Base-by-base conservation (phyloP, 163 green algal species). In the Scenedesmus sp. region DNA sequence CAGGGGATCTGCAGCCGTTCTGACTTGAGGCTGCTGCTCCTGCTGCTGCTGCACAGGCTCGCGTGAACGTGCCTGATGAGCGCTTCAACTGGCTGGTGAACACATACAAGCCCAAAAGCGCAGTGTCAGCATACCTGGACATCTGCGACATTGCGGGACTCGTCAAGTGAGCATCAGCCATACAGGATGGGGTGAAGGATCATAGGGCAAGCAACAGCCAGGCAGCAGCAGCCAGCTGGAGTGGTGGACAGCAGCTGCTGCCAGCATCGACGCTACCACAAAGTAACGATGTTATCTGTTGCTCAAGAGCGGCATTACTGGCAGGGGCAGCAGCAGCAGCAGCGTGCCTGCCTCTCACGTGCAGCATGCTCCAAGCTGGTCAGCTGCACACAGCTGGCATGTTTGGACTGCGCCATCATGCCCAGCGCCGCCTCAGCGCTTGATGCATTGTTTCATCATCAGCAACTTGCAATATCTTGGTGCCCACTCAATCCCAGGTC, bases 61-160 rank as follows among this genome's bases (percentile, higher is more conserved):
- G 85, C 30, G 85, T 90, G 9, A 90, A 90, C 43, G 96, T 99
- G 6, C 98, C 98, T 13, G 98, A 99, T 93, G 97, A 99, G 1
- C 96, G 98, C 70, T 99, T 99, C 94, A 96, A 96, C 81, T 99
- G 97, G 97, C 95, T 99, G 51, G 80, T 65, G 3, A 87, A 95
- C 90, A 70, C 96, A 30, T 94, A 93, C 84, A 93, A 92, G 49
- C 86, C 91, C 56, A 97, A 97, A 92, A 94, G 91, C 86, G 70
- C 94, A 59, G 94, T 98, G 26, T 96, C 98, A 37, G 97, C 98
- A 0, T 99, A 97, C 94, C 94, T 99, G 76, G 96, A 99, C 37
- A 95, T 99, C 33, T 93, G 96, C 13, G 98, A 99, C 93, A 99
- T 99, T 93, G 98, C 98, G 7, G 98, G 98, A 13, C 96, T 99